These are phyloP conservation scores for Eucalyptus shirleyi DNA, from an alignment of 345 rosid genomes.

Conservation along the genomic window DNA sequence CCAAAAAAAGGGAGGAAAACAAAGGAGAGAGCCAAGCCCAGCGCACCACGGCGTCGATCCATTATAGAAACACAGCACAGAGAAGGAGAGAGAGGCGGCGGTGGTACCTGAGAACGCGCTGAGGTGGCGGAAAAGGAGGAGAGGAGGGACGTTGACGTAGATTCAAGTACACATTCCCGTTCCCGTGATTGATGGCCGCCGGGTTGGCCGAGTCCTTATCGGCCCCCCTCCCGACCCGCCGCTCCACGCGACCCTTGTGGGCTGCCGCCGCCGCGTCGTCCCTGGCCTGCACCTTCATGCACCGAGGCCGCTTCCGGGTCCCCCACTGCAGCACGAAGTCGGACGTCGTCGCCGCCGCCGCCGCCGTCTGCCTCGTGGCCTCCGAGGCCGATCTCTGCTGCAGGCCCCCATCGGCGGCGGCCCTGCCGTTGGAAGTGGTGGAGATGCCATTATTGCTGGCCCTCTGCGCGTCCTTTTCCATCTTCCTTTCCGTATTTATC, in stretches of 20 bases:
- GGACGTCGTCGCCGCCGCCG: conserved; percentile 8
- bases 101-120: conserved; percentile 49
- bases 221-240: conserved; percentile 31
- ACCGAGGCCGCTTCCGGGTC: conserved; percentile 58
- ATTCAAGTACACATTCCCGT: conserved; percentile 23
- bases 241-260: conserved; percentile 36
- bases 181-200: neutral
- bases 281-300: conserved; percentile 55
- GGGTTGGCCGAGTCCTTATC: conserved; percentile 8
- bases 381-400: conserved; percentile 25
- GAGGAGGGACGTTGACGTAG: conserved; percentile 44
- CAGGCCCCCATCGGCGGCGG: conserved; percentile 8
- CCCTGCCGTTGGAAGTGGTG: conserved; percentile 1
- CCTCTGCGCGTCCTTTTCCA: conserved; percentile 38
- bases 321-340: conserved; percentile 71
- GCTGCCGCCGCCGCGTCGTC: conserved; percentile 22
- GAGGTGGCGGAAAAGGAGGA: conserved; percentile 28
- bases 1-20: neutral
- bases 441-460: conserved; percentile 1
- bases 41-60: neutral
- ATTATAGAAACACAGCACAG: neutral
- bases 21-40: neutral
- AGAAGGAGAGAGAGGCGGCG: neutral
- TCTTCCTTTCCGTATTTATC: neutral
- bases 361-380: conserved; percentile 6